A percentile compares a stretch with the other conserved stretches of the same genome.
Conservation (phyloP, 768 basidiomycete genomes). For the Phaffia tasmanica region DNA sequence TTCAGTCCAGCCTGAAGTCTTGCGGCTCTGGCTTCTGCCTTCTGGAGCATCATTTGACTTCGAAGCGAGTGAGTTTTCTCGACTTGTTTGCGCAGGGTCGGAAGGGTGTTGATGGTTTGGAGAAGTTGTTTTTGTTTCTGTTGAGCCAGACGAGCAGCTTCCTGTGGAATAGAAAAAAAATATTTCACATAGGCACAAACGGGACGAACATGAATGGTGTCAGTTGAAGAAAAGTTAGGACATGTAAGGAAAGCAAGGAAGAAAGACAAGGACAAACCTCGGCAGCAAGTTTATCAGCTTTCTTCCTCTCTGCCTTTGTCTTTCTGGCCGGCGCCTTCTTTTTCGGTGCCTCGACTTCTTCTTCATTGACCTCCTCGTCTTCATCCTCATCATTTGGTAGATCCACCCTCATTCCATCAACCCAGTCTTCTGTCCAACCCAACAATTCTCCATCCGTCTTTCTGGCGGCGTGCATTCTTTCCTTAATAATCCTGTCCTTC, state of each 20-base stretch:
- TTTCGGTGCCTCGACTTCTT: constrained; percentile 34
- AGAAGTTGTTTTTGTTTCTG: constrained; percentile 46
- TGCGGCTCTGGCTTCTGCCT: constrained; percentile 46
- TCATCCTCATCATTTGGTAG: constrained; percentile 27
- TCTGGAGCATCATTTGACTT: constrained; percentile 27
- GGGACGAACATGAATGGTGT: background rate
- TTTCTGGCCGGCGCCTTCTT: constrained; percentile 37
- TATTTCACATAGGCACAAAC: background rate
- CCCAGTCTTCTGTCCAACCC: constrained; percentile 53
- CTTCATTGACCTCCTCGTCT: constrained; percentile 39
- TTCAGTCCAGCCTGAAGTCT: constrained; percentile 46
- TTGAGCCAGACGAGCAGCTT: constrained; percentile 15
- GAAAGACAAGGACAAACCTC: constrained; percentile 45
- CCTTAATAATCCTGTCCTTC: constrained; percentile 48
- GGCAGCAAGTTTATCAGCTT: constrained; percentile 52
- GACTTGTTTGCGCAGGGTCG: constrained; percentile 44
- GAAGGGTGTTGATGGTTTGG: constrained; percentile 50
- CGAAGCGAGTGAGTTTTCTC: constrained; percentile 38
- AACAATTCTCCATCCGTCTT: constrained; percentile 36
- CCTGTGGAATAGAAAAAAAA: background rate
- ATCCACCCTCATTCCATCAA: constrained; percentile 31
- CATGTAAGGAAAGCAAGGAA: background rate
- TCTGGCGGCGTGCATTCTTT: constrained; percentile 47
- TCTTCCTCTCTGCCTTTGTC: constrained; percentile 57
- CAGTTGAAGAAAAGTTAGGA: background rate